Conservation (phyloP, 2,329 filamentous ascomycete genomes). For the Ceratocystis harringtonii region DNA sequence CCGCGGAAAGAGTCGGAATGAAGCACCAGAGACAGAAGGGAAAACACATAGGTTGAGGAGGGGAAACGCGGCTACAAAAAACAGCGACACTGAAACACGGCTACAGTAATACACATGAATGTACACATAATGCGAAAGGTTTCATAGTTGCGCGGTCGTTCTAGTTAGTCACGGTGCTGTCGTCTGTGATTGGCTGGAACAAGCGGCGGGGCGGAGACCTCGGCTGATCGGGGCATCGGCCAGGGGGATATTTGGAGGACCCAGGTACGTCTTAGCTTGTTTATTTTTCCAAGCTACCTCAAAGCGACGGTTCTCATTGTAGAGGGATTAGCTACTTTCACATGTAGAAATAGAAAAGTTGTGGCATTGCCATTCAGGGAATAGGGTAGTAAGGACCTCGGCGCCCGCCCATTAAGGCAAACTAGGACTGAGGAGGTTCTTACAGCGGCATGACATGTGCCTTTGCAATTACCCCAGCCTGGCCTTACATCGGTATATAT, state of each 20-base stretch:
- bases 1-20: slow-evolving; percentile 4
- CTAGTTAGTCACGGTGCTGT: neutral
- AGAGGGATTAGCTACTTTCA: too few species aligned
- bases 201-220: slow-evolving; percentile 12
- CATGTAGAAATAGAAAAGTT: neutral
- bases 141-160: neutral
- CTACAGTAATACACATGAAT: neutral
- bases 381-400: neutral
- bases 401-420: neutral
- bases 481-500: neutral
- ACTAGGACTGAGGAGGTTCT: neutral
- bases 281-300: neutral
- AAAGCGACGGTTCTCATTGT: neutral
- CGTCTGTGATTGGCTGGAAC: slow-evolving; percentile 4
- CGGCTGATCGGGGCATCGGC: slow-evolving; percentile 12
- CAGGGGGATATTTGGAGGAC: slow-evolving; percentile 9
- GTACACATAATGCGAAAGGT: neutral
- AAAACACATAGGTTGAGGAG: neutral
- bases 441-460: neutral
- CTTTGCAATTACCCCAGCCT: neutral
- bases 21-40: neutral
- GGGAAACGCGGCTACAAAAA: neutral
- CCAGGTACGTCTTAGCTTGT: neutral
- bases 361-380: neutral
- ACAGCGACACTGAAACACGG: too few species aligned